Base-by-base conservation (phyloP, 495 filamentous ascomycete genomes). In the Aspergillus taichungensis region DNA sequence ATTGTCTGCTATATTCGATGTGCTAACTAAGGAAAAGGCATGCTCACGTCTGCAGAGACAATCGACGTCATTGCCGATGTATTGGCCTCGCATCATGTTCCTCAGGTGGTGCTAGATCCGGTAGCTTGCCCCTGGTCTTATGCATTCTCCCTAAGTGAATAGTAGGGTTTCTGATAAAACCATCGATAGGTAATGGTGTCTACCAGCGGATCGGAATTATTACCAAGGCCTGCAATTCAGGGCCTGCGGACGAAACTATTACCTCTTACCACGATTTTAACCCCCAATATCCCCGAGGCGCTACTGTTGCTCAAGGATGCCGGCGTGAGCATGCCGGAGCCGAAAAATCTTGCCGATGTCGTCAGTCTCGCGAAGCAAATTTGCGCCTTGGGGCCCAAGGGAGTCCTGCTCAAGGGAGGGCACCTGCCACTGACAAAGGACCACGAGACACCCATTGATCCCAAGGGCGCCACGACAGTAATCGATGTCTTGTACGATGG, bases 261-360 rank as follows among this genome's bases (percentile, higher is more conserved):
- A n/a, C 85, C 86, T 3, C 56, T 80, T 37, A 78, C 88, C 0
- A 91, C 82, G 1, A 66, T 98, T 39, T 62, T 95, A 18, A 98
- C 92, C 0, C 91, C 92, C 4, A 98, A 98, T 55, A 75, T 95
- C 13, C 88, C 90, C 5, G 92, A 98, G 66, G 92, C 91, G 2
- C 72, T 74, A 34, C 69, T 88, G 3, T 69, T 98, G 1, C 64
- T 95, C 11, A 64, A 78, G 39, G 69, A 83, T 45, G 62, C 77
- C 8, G 78, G 79, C 1, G 31, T 63, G n/a, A 56, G 65, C 10
- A 54, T 63, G 8, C 38, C 64, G 3, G 72, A 82, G 3, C 72
- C 80, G 2, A 56, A 72, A 4, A 71, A 69, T 33, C 55, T 85
- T 3, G 64, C 75, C 8, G 83, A 82, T 14, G 54, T 95, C 34